Evolutionary conservation across 768 basidiomycete genomes (phyloP).

Genomic region (Mycena galopus): DNA sequence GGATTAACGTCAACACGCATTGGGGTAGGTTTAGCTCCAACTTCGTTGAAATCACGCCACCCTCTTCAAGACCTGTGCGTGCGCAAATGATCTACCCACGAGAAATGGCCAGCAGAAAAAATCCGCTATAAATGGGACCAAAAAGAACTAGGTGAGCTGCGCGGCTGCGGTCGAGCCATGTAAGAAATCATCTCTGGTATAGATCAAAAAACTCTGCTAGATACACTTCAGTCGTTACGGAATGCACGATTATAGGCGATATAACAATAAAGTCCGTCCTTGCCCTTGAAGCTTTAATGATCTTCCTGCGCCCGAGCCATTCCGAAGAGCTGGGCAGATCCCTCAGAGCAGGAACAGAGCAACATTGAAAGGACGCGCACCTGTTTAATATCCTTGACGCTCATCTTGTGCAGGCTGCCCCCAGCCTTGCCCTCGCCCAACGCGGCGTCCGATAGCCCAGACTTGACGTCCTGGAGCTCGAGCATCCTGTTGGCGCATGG

Average conservation of each 20-base stretch:
- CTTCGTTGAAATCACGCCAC: too few species aligned
- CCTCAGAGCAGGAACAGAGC: not conserved
- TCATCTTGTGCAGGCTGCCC: conserved; percentile 71
- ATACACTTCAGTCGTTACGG: not conserved
- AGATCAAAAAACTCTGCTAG: too few species aligned
- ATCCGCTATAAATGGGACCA: too few species aligned
- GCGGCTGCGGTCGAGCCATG: too few species aligned
- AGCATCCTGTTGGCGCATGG: conserved; percentile 67
- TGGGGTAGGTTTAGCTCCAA: too few species aligned
- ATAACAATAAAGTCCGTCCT: not conserved
- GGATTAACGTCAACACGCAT: too few species aligned
- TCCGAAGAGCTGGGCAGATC: conserved; percentile 51
- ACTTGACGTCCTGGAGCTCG: conserved; percentile 76
- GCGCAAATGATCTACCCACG: too few species aligned
- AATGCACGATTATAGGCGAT: not conserved
- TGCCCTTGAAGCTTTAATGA: not conserved
- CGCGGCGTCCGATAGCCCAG: conserved; percentile 75
- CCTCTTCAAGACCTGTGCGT: too few species aligned
- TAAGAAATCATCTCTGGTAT: too few species aligned
- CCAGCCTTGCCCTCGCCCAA: conserved; percentile 79
- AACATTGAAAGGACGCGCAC: conserved; percentile 44
- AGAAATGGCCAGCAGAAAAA: too few species aligned
- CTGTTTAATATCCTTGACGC: conserved; percentile 76
- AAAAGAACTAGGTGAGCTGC: too few species aligned
- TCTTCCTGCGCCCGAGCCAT: conserved; percentile 37